Conservation (phyloP, 208 protist genomes). For the Naegleria gruberi region DNA sequence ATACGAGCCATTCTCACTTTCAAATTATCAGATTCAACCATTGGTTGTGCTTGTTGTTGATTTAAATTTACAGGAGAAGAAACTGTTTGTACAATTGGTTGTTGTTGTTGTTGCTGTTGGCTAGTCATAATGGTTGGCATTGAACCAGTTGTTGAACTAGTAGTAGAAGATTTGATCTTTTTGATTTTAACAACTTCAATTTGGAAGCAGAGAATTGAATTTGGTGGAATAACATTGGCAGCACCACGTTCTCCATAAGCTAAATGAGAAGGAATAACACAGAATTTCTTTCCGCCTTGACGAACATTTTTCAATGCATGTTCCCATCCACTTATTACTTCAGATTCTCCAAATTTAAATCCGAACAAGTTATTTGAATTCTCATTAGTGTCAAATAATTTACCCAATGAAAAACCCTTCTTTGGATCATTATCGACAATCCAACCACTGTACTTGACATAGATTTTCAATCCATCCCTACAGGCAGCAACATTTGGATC, state of each 20-base stretch:
- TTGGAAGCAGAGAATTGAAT: constrained; percentile 8
- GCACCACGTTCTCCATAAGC: constrained; percentile 17
- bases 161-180: neutral
- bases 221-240: neutral
- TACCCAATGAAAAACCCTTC: neutral
- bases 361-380: neutral
- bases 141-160: neutral
- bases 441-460: neutral
- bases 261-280: neutral
- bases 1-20: neutral
- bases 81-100: neutral
- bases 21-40: neutral
- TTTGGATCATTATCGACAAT: neutral
- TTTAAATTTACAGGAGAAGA: neutral
- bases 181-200: constrained; percentile 22
- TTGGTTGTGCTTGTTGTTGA: neutral
- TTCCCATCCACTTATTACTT: constrained; percentile 33
- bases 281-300: constrained; percentile 9
- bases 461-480: neutral
- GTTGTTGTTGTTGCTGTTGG: neutral
- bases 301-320: constrained; percentile 21
- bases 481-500: neutral
- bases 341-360: constrained; percentile 21
- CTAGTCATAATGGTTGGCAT: neutral
- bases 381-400: neutral